phyloP scores from a whole-genome alignment of 2,329 filamentous ascomycete genomes.

The Fusarium torulosum region DNA sequence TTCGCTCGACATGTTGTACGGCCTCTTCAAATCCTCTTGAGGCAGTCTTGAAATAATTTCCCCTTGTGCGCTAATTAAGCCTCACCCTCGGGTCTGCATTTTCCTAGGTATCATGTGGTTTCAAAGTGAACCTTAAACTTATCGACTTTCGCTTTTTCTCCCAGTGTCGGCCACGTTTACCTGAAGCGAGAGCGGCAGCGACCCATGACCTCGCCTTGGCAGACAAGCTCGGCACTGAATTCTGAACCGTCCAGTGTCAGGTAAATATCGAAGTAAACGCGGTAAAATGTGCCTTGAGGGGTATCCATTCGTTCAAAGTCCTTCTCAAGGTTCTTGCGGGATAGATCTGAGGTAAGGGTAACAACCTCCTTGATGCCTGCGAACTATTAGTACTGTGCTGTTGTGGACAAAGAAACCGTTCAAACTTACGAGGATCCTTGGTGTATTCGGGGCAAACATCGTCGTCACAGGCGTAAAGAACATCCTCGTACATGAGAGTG shows the following conservation, averaged over 20 bases:
- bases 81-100: slow-evolving; percentile 25
- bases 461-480: slow-evolving; percentile 96
- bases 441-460: slow-evolving; percentile 99
- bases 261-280: slow-evolving; percentile 83
- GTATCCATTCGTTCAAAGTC: slow-evolving; percentile 99
- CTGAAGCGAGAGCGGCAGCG: slow-evolving; percentile 92
- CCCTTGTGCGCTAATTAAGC: slow-evolving; percentile 20
- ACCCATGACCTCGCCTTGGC: slow-evolving; percentile 99
- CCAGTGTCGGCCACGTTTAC: slow-evolving; percentile 53
- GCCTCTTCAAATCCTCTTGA: slow-evolving; percentile 26
- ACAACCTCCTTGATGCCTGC: slow-evolving; percentile 98
- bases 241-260: slow-evolving; percentile 96
- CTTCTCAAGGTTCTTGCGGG: slow-evolving; percentile 97
- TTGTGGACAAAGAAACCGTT: too few species aligned
- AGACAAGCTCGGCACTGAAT: slow-evolving; percentile 98
- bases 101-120: slow-evolving; percentile 49
- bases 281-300: slow-evolving; percentile 95
- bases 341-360: slow-evolving; percentile 95
- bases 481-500: slow-evolving; percentile 99
- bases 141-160: slow-evolving; percentile 39
- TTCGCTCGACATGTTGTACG: slow-evolving; percentile 37
- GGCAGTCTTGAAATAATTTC: slow-evolving; percentile 26
- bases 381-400: slow-evolving; percentile 46
- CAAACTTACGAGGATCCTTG: slow-evolving; percentile 94
- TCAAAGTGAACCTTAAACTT: slow-evolving; percentile 44